Conservation (phyloP, 2,329 filamentous ascomycete species). For the Pezicula carpinea region DNA sequence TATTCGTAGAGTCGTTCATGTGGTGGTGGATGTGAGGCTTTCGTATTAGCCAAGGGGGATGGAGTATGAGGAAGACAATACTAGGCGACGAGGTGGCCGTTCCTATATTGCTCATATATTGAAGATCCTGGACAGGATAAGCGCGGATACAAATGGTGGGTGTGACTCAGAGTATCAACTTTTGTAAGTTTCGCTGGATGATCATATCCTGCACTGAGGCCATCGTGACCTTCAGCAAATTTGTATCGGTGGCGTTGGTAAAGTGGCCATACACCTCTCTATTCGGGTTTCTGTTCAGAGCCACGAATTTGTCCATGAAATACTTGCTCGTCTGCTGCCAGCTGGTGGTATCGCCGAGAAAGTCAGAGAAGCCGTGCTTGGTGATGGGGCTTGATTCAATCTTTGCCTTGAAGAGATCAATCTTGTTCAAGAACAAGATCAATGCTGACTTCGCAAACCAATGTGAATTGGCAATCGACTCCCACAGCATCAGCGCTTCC, state of each 20-base stretch:
- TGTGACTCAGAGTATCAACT: slow-evolving; percentile 60
- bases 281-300: slow-evolving; percentile 60
- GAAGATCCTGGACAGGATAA: background rate
- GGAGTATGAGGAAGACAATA: too few relatives aligned
- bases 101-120: background rate
- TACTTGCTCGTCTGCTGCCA: slow-evolving; percentile 74
- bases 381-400: slow-evolving; percentile 65
- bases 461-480: slow-evolving; percentile 79
- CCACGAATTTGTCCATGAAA: slow-evolving; percentile 76
- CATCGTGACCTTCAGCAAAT: slow-evolving; percentile 82
- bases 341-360: slow-evolving; percentile 65
- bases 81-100: too few relatives aligned
- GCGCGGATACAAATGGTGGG: background rate
- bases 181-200: slow-evolving; percentile 77
- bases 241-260: slow-evolving; percentile 60
- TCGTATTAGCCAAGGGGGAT: too few relatives aligned
- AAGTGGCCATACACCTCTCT: slow-evolving; percentile 56
- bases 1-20: too few relatives aligned
- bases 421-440: slow-evolving; percentile 84
- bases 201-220: slow-evolving; percentile 83
- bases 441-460: slow-evolving; percentile 81
- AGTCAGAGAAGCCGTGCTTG: slow-evolving; percentile 73
- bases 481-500: slow-evolving; percentile 81
- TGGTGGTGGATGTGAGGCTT: too few relatives aligned
- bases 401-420: slow-evolving; percentile 80